Conservation (phyloP, 2,329 filamentous ascomycete species). For the Helotiales sp. region DNA sequence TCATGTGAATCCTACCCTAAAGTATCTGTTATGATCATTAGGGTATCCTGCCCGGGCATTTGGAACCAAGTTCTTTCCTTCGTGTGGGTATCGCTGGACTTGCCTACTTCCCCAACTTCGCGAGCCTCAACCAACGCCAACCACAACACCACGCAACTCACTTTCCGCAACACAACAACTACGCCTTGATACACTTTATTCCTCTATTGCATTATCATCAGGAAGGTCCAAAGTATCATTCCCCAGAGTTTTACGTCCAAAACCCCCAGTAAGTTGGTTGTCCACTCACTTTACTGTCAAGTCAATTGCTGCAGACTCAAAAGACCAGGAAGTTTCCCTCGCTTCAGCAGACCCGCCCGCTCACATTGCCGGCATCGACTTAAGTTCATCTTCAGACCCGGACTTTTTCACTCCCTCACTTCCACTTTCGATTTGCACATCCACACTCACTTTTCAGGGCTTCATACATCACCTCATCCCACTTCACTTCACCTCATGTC, state of each 20-base stretch:
- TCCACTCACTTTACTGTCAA: background rate
- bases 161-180: slow-evolving; percentile 4
- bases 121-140: background rate
- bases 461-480: background rate
- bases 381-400: background rate
- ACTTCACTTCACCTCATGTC: background rate
- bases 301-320: background rate
- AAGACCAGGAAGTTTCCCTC: background rate
- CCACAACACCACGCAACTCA: background rate
- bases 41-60: background rate
- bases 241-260: background rate
- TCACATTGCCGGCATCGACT: background rate
- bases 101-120: background rate
- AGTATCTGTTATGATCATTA: background rate
- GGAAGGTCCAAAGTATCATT: background rate
- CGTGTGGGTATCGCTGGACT: background rate
- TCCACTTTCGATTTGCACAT: background rate
- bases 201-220: background rate
- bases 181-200: background rate
- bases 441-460: background rate
- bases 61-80: too few relatives aligned
- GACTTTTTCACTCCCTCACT: background rate
- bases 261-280: background rate
- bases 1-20: background rate
- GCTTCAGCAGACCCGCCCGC: background rate